These are phyloP conservation scores for Colletotrichum neosansevieriae DNA, from an alignment of 2,329 filamentous ascomycete genomes.

Conservation along the genomic window DNA sequence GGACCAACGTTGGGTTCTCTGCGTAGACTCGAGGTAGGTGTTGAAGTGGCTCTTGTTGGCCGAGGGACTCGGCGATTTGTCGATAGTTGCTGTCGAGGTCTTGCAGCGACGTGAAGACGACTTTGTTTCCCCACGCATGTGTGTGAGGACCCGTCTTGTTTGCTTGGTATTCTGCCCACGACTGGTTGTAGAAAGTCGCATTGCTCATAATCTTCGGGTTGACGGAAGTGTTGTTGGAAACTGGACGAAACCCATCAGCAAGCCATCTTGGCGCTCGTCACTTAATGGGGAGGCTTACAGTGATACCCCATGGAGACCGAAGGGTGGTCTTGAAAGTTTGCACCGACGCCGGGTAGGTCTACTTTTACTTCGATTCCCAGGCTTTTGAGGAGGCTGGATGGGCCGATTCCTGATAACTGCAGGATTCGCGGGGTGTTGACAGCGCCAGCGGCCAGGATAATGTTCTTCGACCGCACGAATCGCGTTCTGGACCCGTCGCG, in stretches of 20 bases:
- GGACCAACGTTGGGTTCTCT: conserved; percentile 35
- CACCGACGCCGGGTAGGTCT: conserved; percentile 61
- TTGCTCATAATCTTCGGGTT: conserved; percentile 43
- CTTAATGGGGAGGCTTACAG: conserved; percentile 37
- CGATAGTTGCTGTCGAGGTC: conserved; percentile 35
- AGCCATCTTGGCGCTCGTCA: neutral
- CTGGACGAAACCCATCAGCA: neutral
- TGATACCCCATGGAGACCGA: conserved; percentile 50
- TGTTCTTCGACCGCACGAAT: conserved; percentile 42
- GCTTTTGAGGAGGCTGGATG: conserved; percentile 49
- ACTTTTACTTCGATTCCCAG: conserved; percentile 63
- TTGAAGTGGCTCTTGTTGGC: conserved; percentile 40
- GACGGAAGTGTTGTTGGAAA: conserved; percentile 30
- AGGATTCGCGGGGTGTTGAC: conserved; percentile 69
- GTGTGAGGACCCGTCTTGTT: conserved; percentile 45
- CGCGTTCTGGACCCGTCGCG: conserved; percentile 34
- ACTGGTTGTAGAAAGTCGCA: conserved; percentile 42
- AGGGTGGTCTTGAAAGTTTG: conserved; percentile 54
- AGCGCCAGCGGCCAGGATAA: conserved; percentile 55
- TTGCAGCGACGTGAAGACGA: conserved; percentile 42
- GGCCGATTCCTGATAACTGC: conserved; percentile 68
- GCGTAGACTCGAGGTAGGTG: conserved; percentile 42
- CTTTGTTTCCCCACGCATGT: conserved; percentile 42
- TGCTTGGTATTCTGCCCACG: conserved; percentile 42
- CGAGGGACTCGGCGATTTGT: conserved; percentile 29